These are phyloP conservation scores for Solanum chiquidenum DNA, from an alignment of 257 asterid species.

Conservation along the genomic window DNA sequence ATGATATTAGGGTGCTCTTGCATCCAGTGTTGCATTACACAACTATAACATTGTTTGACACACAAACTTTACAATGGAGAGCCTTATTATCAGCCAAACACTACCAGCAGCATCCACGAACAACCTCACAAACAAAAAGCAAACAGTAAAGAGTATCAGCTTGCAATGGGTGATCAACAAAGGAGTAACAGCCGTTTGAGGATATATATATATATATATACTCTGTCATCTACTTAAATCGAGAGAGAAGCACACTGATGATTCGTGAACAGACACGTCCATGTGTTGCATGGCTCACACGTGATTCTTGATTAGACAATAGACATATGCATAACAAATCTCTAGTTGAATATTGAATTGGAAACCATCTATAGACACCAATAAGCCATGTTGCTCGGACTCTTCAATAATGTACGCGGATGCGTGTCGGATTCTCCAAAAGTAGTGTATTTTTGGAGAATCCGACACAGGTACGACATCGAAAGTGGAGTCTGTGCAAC, in stretches of 20 bases:
- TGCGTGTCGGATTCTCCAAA: too few species aligned
- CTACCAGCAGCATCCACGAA: too few species aligned
- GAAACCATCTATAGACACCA: background rate
- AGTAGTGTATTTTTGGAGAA: too few species aligned
- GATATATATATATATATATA: too few species aligned
- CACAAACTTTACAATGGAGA: background rate
- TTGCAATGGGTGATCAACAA: background rate
- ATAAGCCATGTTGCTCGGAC: background rate
- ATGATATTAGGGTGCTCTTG: background rate
- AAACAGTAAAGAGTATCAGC: background rate
- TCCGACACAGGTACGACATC: too few species aligned
- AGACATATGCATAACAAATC: background rate
- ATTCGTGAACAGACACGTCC: background rate
- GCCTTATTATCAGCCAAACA: too few species aligned
- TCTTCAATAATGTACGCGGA: too few species aligned
- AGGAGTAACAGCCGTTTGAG: too few species aligned
- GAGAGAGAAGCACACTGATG: background rate
- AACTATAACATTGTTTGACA: background rate
- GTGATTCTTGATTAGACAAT: background rate
- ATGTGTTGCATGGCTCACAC: background rate
- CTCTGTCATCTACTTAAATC: background rate
- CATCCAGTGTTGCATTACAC: background rate
- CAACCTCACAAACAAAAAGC: too few species aligned
- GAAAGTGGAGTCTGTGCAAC: too few species aligned
- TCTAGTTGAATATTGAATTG: background rate